Percentiles rank a stretch among this genome's conserved stretches.
phyloP scores from a whole-genome alignment of 129 eudicot species.

The Artemisia tridentata region DNA sequence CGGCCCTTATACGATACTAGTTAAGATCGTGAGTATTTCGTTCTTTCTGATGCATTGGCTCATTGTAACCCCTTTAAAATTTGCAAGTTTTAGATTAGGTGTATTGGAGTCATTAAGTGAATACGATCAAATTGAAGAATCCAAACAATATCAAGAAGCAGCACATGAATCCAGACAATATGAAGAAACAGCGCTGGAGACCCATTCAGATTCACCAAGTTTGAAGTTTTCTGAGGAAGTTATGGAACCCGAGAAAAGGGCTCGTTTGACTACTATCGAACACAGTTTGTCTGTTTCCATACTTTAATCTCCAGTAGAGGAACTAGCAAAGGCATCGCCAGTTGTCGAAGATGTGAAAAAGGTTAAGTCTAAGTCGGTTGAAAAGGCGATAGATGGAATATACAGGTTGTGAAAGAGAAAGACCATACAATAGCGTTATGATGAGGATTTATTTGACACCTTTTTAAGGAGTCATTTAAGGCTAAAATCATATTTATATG shows the following conservation, averaged over 20 bases:
- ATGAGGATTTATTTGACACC: too few species aligned
- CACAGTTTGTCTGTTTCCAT: too few species aligned
- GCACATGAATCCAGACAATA: constrained; percentile 15
- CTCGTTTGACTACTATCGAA: too few species aligned
- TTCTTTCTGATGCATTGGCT: constrained; percentile 68
- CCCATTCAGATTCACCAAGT: too few species aligned
- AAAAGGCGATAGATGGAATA: constrained; percentile 50
- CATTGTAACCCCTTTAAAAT: constrained; percentile 73
- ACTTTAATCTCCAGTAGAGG: too few species aligned
- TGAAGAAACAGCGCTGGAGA: constrained; percentile 30
- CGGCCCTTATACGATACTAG: constrained; percentile 38
- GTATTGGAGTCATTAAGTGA: constrained; percentile 42
- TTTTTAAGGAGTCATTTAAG: too few species aligned
- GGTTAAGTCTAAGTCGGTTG: constrained; percentile 16
- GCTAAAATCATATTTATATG: too few species aligned
- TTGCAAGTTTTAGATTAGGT: constrained; percentile 49
- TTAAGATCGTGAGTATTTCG: constrained; percentile 43
- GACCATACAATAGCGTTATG: constrained; percentile 30
- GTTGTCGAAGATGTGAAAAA: too few species aligned
- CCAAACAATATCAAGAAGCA: constrained; percentile 32
- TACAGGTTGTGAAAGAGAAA: constrained; percentile 36
- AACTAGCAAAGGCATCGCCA: too few species aligned
- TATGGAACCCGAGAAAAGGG: too few species aligned
- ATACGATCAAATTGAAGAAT: constrained; percentile 35
- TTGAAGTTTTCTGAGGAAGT: too few species aligned